phyloP scores from a whole-genome alignment of 352 stramenopile species.

The Aphanomyces astaci region DNA sequence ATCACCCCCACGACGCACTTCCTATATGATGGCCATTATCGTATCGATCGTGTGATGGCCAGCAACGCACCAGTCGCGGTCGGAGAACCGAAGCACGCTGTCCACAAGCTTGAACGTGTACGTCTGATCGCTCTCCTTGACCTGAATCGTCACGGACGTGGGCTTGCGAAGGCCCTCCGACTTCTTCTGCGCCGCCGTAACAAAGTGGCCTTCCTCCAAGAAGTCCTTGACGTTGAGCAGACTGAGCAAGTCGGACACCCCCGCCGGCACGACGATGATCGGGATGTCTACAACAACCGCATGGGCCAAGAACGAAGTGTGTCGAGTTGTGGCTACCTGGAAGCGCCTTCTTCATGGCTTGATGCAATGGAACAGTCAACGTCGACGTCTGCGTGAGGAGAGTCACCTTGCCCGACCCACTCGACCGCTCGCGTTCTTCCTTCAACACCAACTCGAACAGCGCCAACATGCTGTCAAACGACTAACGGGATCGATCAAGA shows the following conservation, averaged over 20 bases:
- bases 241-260: conserved; percentile 80
- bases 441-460: conserved; percentile 70
- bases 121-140: conserved; percentile 68
- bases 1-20: conserved; percentile 84
- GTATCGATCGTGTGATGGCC: not conserved
- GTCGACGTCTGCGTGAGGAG: conserved; percentile 43
- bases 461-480: conserved; percentile 77
- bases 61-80: conserved; percentile 74
- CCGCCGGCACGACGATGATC: conserved; percentile 88
- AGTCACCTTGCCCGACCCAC: conserved; percentile 68
- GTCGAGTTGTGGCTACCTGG: conserved; percentile 30
- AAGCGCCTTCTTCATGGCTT: conserved; percentile 71
- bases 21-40: conserved; percentile 30
- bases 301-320: not conserved
- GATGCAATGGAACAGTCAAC: conserved; percentile 54
- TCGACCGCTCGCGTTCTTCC: conserved; percentile 81
- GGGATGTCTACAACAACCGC: conserved; percentile 42
- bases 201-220: conserved; percentile 71
- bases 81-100: conserved; percentile 70
- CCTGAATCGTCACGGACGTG: conserved; percentile 71
- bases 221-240: conserved; percentile 88
- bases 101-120: conserved; percentile 87
- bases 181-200: conserved; percentile 83
- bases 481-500: conserved; percentile 17
- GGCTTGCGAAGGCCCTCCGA: conserved; percentile 67